Percentiles rank a stretch among this genome's conserved stretches.
Conservation (phyloP, 176 grass and related monocot genomes). For the Oryza glumipatula region DNA sequence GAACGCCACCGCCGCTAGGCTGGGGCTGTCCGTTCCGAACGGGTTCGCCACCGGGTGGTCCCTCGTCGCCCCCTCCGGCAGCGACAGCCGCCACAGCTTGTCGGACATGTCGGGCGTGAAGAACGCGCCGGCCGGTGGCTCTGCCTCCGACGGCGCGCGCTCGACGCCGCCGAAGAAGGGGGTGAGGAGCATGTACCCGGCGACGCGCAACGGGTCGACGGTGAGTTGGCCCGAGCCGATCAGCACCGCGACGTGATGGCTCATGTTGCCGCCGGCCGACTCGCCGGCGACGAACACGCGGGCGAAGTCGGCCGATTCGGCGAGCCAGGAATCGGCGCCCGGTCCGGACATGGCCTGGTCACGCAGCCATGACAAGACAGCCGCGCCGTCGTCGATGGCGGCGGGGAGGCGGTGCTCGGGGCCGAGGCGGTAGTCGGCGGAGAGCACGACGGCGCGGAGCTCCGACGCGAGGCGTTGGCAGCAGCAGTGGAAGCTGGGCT, state of each 20-base stretch:
- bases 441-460: slow-evolving; percentile 49
- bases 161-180: slow-evolving; percentile 54
- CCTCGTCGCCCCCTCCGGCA: slow-evolving; percentile 52
- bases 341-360: background rate
- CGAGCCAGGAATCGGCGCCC: slow-evolving; percentile 32
- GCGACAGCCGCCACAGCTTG: slow-evolving; percentile 67
- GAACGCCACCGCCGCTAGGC: background rate
- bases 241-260: slow-evolving; percentile 37
- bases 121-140: slow-evolving; percentile 43
- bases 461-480: slow-evolving; percentile 41
- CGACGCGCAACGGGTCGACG: background rate
- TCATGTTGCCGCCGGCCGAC: slow-evolving; percentile 50
- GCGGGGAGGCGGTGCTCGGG: slow-evolving; percentile 72
- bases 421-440: slow-evolving; percentile 70
- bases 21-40: slow-evolving; percentile 52
- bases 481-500: slow-evolving; percentile 23
- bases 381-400: slow-evolving; percentile 52
- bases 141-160: slow-evolving; percentile 37
- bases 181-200: slow-evolving; percentile 54
- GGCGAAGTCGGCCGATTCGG: slow-evolving; percentile 32
- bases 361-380: slow-evolving; percentile 31
- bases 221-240: background rate
- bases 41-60: slow-evolving; percentile 74
- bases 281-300: slow-evolving; percentile 17
- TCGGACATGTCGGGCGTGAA: slow-evolving; percentile 46